Evolutionary conservation across 2,329 filamentous ascomycete genomes (phyloP).

Genomic region (Diatrype stigma): DNA sequence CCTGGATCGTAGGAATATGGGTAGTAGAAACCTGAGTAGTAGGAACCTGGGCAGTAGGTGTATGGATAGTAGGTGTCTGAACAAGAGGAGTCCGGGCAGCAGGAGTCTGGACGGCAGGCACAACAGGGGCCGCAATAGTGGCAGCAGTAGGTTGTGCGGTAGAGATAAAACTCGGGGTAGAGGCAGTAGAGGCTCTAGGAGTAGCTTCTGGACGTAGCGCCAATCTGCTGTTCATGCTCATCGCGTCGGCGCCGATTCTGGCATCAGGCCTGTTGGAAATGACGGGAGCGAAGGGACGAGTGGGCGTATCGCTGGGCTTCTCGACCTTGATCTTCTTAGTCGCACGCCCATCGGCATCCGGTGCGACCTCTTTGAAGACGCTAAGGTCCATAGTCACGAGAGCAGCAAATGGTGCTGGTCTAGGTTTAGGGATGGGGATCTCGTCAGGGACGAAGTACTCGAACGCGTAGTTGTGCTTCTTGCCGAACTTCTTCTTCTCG

Average conservation of each 20-base stretch:
- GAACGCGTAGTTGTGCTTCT: constrained; percentile 46
- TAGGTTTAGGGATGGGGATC: constrained; percentile 30
- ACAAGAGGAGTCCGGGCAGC: background rate
- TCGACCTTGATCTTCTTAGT: constrained; percentile 27
- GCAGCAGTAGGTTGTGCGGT: background rate
- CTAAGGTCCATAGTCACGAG: constrained; percentile 41
- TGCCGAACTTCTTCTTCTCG: constrained; percentile 54
- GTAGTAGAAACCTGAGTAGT: background rate
- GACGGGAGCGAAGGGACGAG: background rate
- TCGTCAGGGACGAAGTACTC: constrained; percentile 48
- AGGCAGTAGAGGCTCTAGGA: background rate
- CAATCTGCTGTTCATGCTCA: too few species aligned
- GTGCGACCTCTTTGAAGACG: constrained; percentile 9
- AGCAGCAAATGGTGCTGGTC: constrained; percentile 44
- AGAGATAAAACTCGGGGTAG: too few species aligned
- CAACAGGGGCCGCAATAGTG: background rate
- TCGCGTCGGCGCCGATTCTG: background rate
- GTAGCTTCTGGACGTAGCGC: background rate
- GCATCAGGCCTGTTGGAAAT: background rate
- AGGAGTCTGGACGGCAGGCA: background rate
- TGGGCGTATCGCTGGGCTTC: constrained; percentile 1
- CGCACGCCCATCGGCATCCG: constrained; percentile 22
- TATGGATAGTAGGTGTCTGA: background rate
- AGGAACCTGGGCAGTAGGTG: background rate
- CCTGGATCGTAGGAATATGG: background rate